Evolutionary conservation across 768 basidiomycete species (phyloP).

Genomic region (Tylopilus vinaceipallidus): DNA sequence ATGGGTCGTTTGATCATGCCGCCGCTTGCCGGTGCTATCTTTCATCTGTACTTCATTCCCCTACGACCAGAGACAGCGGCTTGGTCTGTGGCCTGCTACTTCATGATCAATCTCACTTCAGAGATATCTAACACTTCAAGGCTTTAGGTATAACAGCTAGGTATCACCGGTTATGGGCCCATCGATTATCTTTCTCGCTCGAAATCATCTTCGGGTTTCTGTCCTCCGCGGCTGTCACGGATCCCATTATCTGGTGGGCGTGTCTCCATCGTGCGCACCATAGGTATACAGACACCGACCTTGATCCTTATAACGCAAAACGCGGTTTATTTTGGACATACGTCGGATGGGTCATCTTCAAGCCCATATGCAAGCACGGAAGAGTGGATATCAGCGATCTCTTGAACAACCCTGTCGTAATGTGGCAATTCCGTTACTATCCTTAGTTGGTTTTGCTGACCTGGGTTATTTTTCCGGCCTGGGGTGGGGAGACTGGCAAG

Average conservation of each 20-base stretch:
- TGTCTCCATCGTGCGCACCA: slow-evolving; percentile 3
- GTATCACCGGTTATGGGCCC: slow-evolving; percentile 1
- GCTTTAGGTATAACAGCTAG: slow-evolving; percentile 4
- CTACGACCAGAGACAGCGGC: background rate
- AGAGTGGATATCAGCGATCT: slow-evolving; percentile 4
- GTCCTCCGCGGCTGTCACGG: background rate
- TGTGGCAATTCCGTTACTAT: slow-evolving; percentile 2
- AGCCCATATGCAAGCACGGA: slow-evolving; percentile 1
- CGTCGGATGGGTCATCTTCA: background rate
- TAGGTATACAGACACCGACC: slow-evolving; percentile 8
- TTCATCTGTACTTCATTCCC: slow-evolving; percentile 48
- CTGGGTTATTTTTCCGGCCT: background rate
- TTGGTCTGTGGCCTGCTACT: background rate
- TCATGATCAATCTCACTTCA: no score
- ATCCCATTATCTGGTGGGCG: slow-evolving; percentile 2
- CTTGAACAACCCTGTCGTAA: slow-evolving; percentile 1
- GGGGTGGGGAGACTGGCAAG: slow-evolving; percentile 7
- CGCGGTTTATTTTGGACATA: slow-evolving; percentile 1
- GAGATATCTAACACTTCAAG: no score
- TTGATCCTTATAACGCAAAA: slow-evolving; percentile 3
- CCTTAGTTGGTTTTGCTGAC: background rate
- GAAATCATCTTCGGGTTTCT: background rate
- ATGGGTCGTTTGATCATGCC: slow-evolving; percentile 75
- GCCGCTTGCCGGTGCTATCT: slow-evolving; percentile 48
- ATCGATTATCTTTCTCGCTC: background rate